Evolutionary conservation across 768 basidiomycete species (phyloP).

Genomic region (Lenzites betulinus): DNA sequence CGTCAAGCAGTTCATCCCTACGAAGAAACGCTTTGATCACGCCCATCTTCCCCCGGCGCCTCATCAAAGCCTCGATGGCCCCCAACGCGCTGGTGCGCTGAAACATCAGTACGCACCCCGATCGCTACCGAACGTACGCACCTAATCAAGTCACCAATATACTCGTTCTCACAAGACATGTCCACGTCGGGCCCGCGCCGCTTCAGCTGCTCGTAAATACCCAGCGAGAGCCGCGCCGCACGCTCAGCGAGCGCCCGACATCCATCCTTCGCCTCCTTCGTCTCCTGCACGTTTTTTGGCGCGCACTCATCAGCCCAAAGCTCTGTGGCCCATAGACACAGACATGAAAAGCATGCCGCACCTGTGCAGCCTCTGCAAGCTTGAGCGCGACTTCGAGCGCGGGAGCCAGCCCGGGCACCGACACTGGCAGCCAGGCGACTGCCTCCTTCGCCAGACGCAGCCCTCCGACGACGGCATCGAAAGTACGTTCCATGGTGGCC

Average conservation of each 20-base stretch:
- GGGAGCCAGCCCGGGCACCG: conserved; percentile 3
- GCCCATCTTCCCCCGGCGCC: background rate
- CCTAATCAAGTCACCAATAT: background rate
- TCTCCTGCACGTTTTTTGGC: background rate
- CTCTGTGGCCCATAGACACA: background rate
- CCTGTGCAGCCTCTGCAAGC: conserved; percentile 3
- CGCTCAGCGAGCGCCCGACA: background rate
- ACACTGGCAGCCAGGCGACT: background rate
- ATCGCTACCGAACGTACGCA: background rate
- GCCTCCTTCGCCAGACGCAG: conserved; percentile 5
- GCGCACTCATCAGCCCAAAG: background rate
- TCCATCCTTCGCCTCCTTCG: background rate
- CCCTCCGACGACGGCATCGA: background rate
- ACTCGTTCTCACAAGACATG: background rate
- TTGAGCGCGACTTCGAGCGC: conserved; percentile 3
- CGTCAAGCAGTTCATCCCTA: background rate
- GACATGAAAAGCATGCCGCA: background rate
- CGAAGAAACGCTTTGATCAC: background rate
- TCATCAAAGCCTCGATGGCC: conserved; percentile 1
- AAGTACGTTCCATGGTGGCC: background rate
- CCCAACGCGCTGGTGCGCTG: background rate
- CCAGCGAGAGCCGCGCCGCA: background rate
- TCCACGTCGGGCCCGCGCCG: background rate
- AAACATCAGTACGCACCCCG: background rate
- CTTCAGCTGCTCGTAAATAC: background rate